These are phyloP conservation scores for Cucurbita argyrosperma DNA, from an alignment of 306 rosid genomes.

Conservation along the genomic window DNA sequence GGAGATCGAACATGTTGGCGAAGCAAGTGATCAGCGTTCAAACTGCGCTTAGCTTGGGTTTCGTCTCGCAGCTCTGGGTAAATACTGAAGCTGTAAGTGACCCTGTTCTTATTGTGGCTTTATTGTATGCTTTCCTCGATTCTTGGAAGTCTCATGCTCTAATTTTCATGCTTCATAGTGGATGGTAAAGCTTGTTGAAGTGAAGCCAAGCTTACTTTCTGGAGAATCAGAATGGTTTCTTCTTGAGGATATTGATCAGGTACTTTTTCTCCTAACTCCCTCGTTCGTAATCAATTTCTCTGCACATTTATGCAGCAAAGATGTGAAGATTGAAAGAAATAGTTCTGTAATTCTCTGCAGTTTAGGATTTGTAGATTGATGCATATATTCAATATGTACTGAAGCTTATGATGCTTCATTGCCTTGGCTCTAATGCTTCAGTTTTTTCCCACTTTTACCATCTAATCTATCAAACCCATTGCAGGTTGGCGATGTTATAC, in stretches of 20 bases:
- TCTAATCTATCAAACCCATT: slow-evolving; percentile 11
- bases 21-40: slow-evolving; percentile 70
- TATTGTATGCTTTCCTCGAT: background rate
- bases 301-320: background rate
- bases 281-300: background rate
- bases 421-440: background rate
- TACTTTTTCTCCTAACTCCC: slow-evolving; percentile 2
- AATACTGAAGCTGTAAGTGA: slow-evolving; percentile 57
- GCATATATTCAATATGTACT: background rate
- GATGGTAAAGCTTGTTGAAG: slow-evolving; percentile 66
- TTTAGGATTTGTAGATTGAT: background rate
- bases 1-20: slow-evolving; percentile 73
- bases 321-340: background rate
- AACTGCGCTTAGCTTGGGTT: slow-evolving; percentile 75
- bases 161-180: slow-evolving; percentile 30
- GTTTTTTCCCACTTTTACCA: background rate
- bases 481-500: slow-evolving; percentile 93
- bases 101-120: background rate
- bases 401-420: background rate
- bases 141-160: background rate
- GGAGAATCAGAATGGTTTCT: slow-evolving; percentile 82
- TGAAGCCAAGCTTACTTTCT: slow-evolving; percentile 76
- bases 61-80: slow-evolving; percentile 91
- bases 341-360: background rate
- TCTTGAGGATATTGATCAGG: slow-evolving; percentile 73